Conservation (phyloP, 768 basidiomycete genomes). For the Mycena amicta region DNA sequence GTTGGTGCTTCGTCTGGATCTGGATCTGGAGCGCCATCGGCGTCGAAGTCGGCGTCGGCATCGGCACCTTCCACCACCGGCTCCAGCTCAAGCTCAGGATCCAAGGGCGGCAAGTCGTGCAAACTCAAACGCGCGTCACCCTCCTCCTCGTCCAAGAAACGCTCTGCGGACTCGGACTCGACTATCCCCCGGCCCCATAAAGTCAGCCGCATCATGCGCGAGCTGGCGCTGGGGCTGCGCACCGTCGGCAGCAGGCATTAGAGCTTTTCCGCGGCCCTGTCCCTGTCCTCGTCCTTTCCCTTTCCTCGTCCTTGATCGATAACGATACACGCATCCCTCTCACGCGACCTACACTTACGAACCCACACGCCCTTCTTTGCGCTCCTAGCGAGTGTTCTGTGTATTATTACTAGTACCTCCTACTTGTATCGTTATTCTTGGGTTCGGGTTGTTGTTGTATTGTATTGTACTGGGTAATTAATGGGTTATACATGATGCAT, state of each 20-base stretch:
- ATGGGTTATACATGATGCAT: too few relatives aligned
- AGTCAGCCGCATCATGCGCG: slow-evolving; percentile 38
- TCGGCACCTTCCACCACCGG: slow-evolving; percentile 3
- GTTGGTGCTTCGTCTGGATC: slow-evolving; percentile 20
- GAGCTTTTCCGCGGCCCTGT: too few relatives aligned
- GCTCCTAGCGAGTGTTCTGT: neutral
- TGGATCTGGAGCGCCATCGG: too few relatives aligned
- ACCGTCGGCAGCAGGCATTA: neutral
- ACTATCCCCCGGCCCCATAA: slow-evolving; percentile 27
- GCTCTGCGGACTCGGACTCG: neutral
- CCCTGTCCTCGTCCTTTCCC: neutral
- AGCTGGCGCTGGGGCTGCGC: slow-evolving; percentile 23
- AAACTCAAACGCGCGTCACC: slow-evolving; percentile 12
- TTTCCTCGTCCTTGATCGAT: neutral
- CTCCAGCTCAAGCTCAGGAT: neutral
- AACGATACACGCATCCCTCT: too few relatives aligned
- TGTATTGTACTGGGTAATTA: too few relatives aligned
- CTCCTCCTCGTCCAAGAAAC: slow-evolving; percentile 3
- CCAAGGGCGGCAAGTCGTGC: slow-evolving; percentile 14
- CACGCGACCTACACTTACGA: too few relatives aligned
- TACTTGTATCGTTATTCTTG: neutral
- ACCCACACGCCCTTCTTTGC: too few relatives aligned
- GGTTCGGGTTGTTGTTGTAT: neutral
- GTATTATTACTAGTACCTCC: neutral
- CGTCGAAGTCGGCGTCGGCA: slow-evolving; percentile 14